Conservation (phyloP, 148 eudicot genomes). For the Oxyria digyna region DNA sequence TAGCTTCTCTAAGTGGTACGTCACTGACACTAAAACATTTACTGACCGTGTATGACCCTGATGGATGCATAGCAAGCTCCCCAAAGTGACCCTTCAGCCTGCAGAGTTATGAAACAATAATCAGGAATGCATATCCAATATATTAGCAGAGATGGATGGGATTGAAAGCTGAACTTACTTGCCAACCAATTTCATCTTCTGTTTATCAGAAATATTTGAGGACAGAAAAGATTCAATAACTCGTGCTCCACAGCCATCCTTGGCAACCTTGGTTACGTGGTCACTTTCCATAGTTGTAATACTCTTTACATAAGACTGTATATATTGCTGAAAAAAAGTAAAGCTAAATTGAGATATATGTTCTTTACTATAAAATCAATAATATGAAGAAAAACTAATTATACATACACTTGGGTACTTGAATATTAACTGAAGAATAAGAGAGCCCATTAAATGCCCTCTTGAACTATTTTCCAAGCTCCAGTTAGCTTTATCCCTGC, state of each 20-base stretch:
- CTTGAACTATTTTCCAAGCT: conserved; percentile 54
- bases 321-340: conserved; percentile 44
- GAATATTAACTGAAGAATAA: conserved; percentile 74
- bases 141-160: not conserved
- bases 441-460: conserved; percentile 77
- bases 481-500: conserved; percentile 62
- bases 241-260: conserved; percentile 76
- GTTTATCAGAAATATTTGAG: conserved; percentile 61
- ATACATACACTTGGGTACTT: conserved; percentile 67
- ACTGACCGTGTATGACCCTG: conserved; percentile 77
- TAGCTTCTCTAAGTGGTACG: conserved; percentile 51
- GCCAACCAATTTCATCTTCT: conserved; percentile 58
- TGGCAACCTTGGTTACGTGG: conserved; percentile 46
- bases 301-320: conserved; percentile 67
- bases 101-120: conserved; percentile 8
- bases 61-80: conserved; percentile 64
- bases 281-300: conserved; percentile 68
- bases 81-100: conserved; percentile 89
- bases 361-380: not conserved
- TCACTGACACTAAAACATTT: conserved; percentile 67
- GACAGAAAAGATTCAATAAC: conserved; percentile 81
- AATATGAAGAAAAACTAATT: conserved; percentile 9
- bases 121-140: not conserved
- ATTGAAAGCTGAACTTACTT: conserved; percentile 38
- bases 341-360: not conserved